These are phyloP conservation scores for Suillus ampliporus DNA, from an alignment of 768 basidiomycete genomes.

Conservation along the genomic window DNA sequence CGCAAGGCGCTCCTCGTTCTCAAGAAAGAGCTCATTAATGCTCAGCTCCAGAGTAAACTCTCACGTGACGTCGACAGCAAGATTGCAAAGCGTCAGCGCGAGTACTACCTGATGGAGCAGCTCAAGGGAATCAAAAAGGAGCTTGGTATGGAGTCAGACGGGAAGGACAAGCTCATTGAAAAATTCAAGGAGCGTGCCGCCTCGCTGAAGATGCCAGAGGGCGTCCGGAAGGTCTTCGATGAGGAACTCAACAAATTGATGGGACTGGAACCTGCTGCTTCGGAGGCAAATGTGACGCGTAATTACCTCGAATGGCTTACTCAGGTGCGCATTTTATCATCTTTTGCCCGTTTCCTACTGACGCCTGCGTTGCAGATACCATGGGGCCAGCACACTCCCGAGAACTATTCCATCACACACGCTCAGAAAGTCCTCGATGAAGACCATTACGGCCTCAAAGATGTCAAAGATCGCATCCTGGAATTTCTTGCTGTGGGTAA, in stretches of 20 bases:
- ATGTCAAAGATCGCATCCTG: slow-evolving; percentile 92
- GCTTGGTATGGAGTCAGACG: slow-evolving; percentile 92
- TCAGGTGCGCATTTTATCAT: slow-evolving; percentile 50
- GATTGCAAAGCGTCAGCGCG: slow-evolving; percentile 92
- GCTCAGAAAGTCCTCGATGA: slow-evolving; percentile 88
- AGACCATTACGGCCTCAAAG: slow-evolving; percentile 92
- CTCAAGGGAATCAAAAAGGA: slow-evolving; percentile 97
- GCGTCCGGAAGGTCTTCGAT: slow-evolving; percentile 92
- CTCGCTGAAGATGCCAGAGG: slow-evolving; percentile 85
- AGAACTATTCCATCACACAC: slow-evolving; percentile 88
- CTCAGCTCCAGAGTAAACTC: slow-evolving; percentile 92
- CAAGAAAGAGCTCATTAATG: slow-evolving; percentile 98
- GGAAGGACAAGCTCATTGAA: slow-evolving; percentile 93
- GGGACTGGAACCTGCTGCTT: slow-evolving; percentile 88
- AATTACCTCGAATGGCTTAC: slow-evolving; percentile 96
- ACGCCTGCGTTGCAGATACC: slow-evolving; percentile 64
- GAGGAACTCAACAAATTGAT: slow-evolving; percentile 92
- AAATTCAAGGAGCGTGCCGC: slow-evolving; percentile 89
- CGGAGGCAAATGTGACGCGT: slow-evolving; percentile 91
- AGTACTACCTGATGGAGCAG: slow-evolving; percentile 97
- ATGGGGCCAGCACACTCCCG: slow-evolving; percentile 93
- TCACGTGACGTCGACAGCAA: slow-evolving; percentile 92
- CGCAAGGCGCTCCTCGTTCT: slow-evolving; percentile 90
- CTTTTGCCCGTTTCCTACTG: slow-evolving; percentile 6
- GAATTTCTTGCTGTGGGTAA: slow-evolving; percentile 97